These are phyloP conservation scores for rapeseed (Brassica napus) DNA, from an alignment of 345 rosid genomes.

Conservation along the genomic window Da-Ae NC_063448.1:9542001-9542500, in stretches of 20 bases:
- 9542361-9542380: background rate
- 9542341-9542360: background rate
- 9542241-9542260: background rate
- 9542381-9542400: no score
- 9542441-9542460: background rate
- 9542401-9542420: background rate
- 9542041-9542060: background rate
- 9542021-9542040: slow-evolving; percentile 6
- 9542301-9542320: background rate
- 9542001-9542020: slow-evolving; percentile 1
- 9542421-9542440: background rate
- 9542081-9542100: slow-evolving; percentile 25
- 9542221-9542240: background rate
- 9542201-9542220: background rate
- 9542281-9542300: background rate
- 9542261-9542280: background rate
- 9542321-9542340: background rate
- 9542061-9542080: background rate
- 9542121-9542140: background rate
- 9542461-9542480: no score
- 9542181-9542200: background rate
- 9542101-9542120: background rate
- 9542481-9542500: no score
- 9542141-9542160: background rate
- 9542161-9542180: background rate